These are phyloP conservation scores for Herpotrichia juniperi DNA, from an alignment of 2,329 filamentous ascomycete species.

Conservation along the genomic window DNA sequence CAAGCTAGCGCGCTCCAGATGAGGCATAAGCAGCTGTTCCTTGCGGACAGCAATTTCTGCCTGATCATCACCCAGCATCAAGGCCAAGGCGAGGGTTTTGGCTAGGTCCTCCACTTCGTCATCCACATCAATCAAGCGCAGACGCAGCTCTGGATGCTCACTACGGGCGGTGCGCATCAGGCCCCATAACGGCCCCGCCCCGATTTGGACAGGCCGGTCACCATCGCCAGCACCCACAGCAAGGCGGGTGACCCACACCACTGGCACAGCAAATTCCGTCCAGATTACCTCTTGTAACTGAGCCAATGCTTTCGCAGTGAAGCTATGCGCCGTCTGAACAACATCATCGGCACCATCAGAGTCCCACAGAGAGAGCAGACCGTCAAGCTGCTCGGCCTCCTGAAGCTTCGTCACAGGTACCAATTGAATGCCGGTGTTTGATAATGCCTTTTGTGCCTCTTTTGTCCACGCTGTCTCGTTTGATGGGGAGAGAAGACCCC, in stretches of 20 bases:
- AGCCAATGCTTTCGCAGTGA: conserved; percentile 20
- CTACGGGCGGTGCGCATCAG: conserved; percentile 34
- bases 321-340: conserved; percentile 18
- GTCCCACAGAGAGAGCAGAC: conserved; percentile 5
- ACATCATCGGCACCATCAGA: conserved; percentile 16
- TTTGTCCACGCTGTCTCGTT: neutral
- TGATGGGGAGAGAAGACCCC: conserved; percentile 1
- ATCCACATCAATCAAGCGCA: conserved; percentile 30
- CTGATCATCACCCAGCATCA: conserved; percentile 2
- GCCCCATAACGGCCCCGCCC: conserved; percentile 31
- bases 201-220: conserved; percentile 16
- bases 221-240: neutral
- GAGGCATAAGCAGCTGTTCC: conserved; percentile 5
- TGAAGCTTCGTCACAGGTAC: neutral
- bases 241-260: conserved; percentile 31
- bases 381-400: conserved; percentile 5
- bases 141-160: conserved; percentile 35
- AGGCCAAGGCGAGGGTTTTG: conserved; percentile 1
- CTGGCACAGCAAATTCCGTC: conserved; percentile 16
- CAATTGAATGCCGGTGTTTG: neutral
- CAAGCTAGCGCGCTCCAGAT: neutral
- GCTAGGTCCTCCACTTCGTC: conserved; percentile 14
- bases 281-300: conserved; percentile 29
- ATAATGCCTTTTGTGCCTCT: neutral
- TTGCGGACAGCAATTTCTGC: conserved; percentile 5